Conservation (phyloP, 768 basidiomycete genomes). For the Boletales sp. region DNA sequence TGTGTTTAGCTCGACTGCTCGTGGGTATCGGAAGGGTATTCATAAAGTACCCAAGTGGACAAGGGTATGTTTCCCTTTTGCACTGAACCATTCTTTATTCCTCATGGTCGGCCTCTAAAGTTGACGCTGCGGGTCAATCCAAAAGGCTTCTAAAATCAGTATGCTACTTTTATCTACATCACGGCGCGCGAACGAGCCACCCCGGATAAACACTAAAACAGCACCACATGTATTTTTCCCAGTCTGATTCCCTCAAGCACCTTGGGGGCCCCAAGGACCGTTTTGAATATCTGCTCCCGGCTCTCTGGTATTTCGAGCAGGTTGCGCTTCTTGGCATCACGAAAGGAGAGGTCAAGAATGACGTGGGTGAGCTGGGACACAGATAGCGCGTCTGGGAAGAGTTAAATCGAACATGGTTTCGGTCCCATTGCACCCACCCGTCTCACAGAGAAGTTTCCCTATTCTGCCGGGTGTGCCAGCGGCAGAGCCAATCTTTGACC, state of each 20-base stretch:
- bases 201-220: conserved; percentile 49
- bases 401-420: conserved; percentile 4
- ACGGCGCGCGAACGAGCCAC: no score
- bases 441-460: conserved; percentile 77
- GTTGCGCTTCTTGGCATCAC: conserved; percentile 72
- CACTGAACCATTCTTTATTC: background rate
- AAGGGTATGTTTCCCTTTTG: conserved; percentile 50
- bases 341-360: conserved; percentile 71
- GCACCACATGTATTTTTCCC: conserved; percentile 76
- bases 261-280: conserved; percentile 59
- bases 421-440: conserved; percentile 42
- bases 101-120: conserved; percentile 37
- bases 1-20: conserved; percentile 64
- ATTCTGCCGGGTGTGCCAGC: conserved; percentile 91
- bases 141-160: conserved; percentile 69
- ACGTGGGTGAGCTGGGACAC: conserved; percentile 79
- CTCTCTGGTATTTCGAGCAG: conserved; percentile 83
- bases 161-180: no score
- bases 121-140: conserved; percentile 86
- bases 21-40: conserved; percentile 88
- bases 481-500: conserved; percentile 84
- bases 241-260: conserved; percentile 60
- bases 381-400: conserved; percentile 58
- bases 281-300: conserved; percentile 75
- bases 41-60: conserved; percentile 99